These are phyloP conservation scores for Triticum urartu DNA, from an alignment of 176 grass and related monocot species.

Conservation along the genomic window DNA sequence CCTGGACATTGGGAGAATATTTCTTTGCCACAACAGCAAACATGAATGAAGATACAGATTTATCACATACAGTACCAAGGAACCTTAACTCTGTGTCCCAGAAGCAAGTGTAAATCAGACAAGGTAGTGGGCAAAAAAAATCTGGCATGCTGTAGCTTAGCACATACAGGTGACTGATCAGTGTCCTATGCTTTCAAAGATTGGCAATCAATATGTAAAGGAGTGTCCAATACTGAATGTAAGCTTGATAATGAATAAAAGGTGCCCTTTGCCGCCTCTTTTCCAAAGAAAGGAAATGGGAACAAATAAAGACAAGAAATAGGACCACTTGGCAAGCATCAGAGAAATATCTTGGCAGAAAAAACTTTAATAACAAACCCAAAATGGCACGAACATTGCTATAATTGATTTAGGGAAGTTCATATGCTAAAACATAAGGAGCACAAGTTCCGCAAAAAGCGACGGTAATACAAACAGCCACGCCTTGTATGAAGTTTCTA, in stretches of 20 bases:
- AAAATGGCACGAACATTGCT: conserved; percentile 56
- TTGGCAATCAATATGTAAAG: too few relatives aligned
- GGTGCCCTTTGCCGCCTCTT: too few relatives aligned
- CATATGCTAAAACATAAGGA: conserved; percentile 46
- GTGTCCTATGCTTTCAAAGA: too few relatives aligned
- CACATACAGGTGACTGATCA: background rate
- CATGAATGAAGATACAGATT: background rate
- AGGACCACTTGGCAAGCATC: background rate
- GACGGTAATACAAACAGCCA: conserved; percentile 26
- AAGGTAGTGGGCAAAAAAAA: background rate
- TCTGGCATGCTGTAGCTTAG: background rate
- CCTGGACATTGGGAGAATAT: too few relatives aligned
- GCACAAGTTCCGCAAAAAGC: conserved; percentile 37
- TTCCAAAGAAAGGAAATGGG: background rate
- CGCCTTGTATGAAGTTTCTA: conserved; percentile 44
- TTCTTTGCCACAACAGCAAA: background rate
- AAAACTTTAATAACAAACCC: background rate
- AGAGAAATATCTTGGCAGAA: background rate
- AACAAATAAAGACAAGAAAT: background rate
- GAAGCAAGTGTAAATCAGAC: background rate
- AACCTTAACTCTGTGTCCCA: background rate
- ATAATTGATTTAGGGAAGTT: conserved; percentile 53
- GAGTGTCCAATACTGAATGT: background rate
- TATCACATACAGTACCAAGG: too few relatives aligned
- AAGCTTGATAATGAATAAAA: background rate